Evolutionary conservation across 495 filamentous ascomycete species (phyloP).

Genomic region (Penicillium dipodomyicola): DNA sequence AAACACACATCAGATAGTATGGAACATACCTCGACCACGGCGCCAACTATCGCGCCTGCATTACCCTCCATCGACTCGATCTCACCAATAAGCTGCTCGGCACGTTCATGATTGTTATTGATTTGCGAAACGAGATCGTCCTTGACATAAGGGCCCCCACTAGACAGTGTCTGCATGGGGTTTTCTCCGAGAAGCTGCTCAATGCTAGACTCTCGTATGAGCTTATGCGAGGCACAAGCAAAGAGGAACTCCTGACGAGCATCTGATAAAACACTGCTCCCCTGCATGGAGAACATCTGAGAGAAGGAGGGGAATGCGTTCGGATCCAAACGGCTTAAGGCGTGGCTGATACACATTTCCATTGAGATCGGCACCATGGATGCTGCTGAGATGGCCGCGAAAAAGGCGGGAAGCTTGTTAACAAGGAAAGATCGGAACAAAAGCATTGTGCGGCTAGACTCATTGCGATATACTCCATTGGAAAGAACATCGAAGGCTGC

Average conservation of each 20-base stretch:
- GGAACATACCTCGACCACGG: slow-evolving; percentile 68
- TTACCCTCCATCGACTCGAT: slow-evolving; percentile 95
- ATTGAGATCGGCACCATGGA: slow-evolving; percentile 65
- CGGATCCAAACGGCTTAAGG: slow-evolving; percentile 70
- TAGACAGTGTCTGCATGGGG: slow-evolving; percentile 76
- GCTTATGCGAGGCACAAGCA: slow-evolving; percentile 79
- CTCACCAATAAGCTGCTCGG: slow-evolving; percentile 71
- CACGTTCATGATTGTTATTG: slow-evolving; percentile 63
- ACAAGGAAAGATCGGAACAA: slow-evolving; percentile 87
- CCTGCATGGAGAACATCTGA: slow-evolving; percentile 74
- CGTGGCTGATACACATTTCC: slow-evolving; percentile 77
- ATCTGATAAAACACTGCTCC: slow-evolving; percentile 71
- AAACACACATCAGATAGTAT: not conserved
- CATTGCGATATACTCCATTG: slow-evolving; percentile 78
- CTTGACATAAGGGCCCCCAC: slow-evolving; percentile 70
- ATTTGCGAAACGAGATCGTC: slow-evolving; percentile 74
- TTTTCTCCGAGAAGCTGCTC: slow-evolving; percentile 80
- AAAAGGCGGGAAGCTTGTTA: slow-evolving; percentile 84
- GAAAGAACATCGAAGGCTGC: slow-evolving; percentile 87
- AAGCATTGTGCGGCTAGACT: slow-evolving; percentile 67
- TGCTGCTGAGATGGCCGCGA: slow-evolving; percentile 59
- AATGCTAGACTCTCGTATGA: slow-evolving; percentile 76
- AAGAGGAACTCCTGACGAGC: slow-evolving; percentile 91
- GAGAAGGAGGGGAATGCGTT: slow-evolving; percentile 79
- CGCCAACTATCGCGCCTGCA: slow-evolving; percentile 80